A percentile compares a stretch with the other conserved stretches of the same genome.
Conservation (phyloP, 257 asterid species). For the Solanum boliviense region DNA sequence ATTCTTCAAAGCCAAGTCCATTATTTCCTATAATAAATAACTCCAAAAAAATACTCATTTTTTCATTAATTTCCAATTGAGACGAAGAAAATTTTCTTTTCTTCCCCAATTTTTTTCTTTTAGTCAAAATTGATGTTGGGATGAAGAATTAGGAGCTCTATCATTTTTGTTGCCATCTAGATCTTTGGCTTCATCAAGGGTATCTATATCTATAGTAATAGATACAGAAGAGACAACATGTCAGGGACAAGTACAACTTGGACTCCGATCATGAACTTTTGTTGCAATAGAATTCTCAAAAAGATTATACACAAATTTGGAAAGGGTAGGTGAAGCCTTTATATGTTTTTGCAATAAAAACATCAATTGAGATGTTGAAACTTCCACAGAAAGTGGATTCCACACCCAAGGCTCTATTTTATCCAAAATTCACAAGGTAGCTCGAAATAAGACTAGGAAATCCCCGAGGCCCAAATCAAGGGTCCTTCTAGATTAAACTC, state of each 20-base stretch:
- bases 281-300: not conserved
- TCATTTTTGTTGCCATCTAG: not conserved
- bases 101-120: not conserved
- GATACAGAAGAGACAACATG: not conserved
- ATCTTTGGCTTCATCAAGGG: not conserved
- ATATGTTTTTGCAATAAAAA: no score
- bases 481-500: not conserved
- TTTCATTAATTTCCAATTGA: not conserved
- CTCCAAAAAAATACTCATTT: not conserved
- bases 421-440: not conserved
- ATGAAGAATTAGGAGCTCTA: not conserved
- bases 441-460: not conserved
- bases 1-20: not conserved
- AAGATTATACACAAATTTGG: not conserved
- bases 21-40: not conserved
- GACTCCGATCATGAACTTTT: not conserved
- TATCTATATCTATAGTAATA: no score
- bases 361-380: not conserved
- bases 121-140: not conserved
- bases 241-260: not conserved
- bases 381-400: not conserved
- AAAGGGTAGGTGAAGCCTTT: not conserved
- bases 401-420: not conserved
- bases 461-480: not conserved
- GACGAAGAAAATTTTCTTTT: not conserved